Evolutionary conservation across 179 eudicot species (phyloP), one percentile per base, ranked within the genome.

Genomic region (Camellia oleifera): DNA sequence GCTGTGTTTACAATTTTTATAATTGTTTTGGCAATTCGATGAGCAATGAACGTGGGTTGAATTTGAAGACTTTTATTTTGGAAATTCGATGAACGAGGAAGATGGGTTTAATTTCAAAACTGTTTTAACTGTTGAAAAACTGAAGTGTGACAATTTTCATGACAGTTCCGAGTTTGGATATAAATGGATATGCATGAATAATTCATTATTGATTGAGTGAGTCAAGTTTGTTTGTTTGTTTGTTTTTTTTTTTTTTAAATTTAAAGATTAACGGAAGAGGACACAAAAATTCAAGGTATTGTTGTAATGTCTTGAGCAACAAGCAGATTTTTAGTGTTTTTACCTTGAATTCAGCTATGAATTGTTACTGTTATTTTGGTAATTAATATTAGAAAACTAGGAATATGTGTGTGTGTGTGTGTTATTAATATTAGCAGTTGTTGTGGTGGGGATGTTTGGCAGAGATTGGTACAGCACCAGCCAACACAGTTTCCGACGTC

Each of bases 381-480:
- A 17, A 52, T 13, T 15, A 18, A 23, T 53, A 23, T 53, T 13
- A 72, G 14, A 53, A 53, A n/a, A 72, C 13, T 11, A 50, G 61
- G 7, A 74, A 32, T 32, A 32, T 32, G 40, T 32, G 40, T 32
- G 40, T 32, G 40, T 32, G 23, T 8, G 54, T 8, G 14, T 18
- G 54, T 56, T 23, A 50, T 3, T 65, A 48, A 50, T 45, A 2
- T 52, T 66, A 0, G 4, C 9, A 17, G 20, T 62, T 62, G 23
- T 20, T 50, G n/a, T 63, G 5, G 52, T 7, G 58, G 77, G 82
- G 72, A 20, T 50, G 20, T 54, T 40, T 50, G 56, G 48, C 81
- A 84, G 87, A 84, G 87, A 79, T 77, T 84, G 77, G 87, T 79
- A 9, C 87, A 84, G 67, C 87, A 84, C 58, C 87, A 84, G 66